Base-by-base conservation (phyloP, 768 basidiomycete species). In the Termitomyces sp. region DNA sequence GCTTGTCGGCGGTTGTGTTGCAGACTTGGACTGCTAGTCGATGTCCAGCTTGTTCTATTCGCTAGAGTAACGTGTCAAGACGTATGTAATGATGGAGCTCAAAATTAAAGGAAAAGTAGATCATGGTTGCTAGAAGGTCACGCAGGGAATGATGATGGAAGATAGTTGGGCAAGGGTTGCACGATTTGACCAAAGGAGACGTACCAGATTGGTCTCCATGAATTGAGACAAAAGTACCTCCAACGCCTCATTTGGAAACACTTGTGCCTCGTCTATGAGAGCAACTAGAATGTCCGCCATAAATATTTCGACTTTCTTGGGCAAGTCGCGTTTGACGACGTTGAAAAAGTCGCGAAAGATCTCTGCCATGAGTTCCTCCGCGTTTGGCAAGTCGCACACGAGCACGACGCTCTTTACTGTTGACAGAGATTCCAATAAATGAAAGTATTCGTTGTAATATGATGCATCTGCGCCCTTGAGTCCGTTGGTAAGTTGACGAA, bases 321-420 rank as follows among this genome's bases (percentile, higher is more conserved):
- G 68, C 23, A 81, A 70, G 60, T 80, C 77, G 59, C 88, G 86
- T 70, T 86, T 80, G 32, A 95, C 84, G 51, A 97, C 79, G 6
- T 76, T 77, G 60, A 98, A 94, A 60, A 94, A 82, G 62, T 86
- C 85, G 61, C 84, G 84, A 70, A 98, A 98, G 56, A 93, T 83
- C 39, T 90, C 86, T 49, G 73, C 68, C 75, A 94, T 84, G 56
- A 97, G 81, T 47, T 93, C 89, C 56, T 98, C 96, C 11, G 86
- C 84, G 33, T 83, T 84, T 3, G 88, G 91, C 13, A 98, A 81
- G 70, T 98, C 96, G 70, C 92, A 94, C 15, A 97, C 86, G 61
- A 98, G 82, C 12, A 94, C 92, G 29, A 97, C 88, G 61, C 89
- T 92, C 80, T 98, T 98, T 65, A 98, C 94, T 32, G 89, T 90